These are phyloP conservation scores for Eleusine indica DNA, from an alignment of 176 grass and related monocot species.

Conservation along the genomic window DNA sequence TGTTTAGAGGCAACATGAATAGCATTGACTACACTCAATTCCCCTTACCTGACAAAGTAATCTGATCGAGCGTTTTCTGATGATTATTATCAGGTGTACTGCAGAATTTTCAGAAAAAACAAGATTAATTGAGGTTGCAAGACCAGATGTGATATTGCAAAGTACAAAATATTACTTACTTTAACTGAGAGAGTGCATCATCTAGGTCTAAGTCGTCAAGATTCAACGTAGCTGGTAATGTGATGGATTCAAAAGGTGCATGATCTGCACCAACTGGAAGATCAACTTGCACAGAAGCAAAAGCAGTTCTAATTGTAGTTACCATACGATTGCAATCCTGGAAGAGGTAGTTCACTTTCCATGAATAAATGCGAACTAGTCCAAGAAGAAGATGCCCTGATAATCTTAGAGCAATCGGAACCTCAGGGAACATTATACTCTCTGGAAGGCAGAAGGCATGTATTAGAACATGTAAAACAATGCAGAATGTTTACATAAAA, in stretches of 20 bases:
- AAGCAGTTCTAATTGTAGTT: constrained; percentile 63
- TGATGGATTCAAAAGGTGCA: constrained; percentile 66
- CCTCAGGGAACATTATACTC: constrained; percentile 79
- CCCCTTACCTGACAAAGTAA: constrained; percentile 68
- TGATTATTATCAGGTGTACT: constrained; percentile 67
- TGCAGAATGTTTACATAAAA: not conserved
- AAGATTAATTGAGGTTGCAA: constrained; percentile 14
- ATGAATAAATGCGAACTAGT: constrained; percentile 88
- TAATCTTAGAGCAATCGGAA: constrained; percentile 82
- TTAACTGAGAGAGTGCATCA: constrained; percentile 49
- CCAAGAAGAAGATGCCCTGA: constrained; percentile 93
- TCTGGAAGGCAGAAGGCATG: constrained; percentile 40
- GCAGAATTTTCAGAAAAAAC: constrained; percentile 34
- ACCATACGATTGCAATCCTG: constrained; percentile 77
- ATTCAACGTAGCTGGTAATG: constrained; percentile 71
- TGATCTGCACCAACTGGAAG: constrained; percentile 58
- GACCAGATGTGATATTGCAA: not conserved
- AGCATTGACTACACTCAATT: constrained; percentile 31
- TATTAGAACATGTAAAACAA: not conserved
- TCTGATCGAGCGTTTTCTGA: constrained; percentile 65
- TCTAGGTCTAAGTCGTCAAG: constrained; percentile 76
- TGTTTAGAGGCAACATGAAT: not conserved
- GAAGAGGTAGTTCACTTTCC: constrained; percentile 91
- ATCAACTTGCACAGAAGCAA: constrained; percentile 62
- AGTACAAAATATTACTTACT: constrained; percentile 51